Evolutionary conservation across 768 basidiomycete species (phyloP).

Genomic region (Porphyrellus cyaneotinctus): DNA sequence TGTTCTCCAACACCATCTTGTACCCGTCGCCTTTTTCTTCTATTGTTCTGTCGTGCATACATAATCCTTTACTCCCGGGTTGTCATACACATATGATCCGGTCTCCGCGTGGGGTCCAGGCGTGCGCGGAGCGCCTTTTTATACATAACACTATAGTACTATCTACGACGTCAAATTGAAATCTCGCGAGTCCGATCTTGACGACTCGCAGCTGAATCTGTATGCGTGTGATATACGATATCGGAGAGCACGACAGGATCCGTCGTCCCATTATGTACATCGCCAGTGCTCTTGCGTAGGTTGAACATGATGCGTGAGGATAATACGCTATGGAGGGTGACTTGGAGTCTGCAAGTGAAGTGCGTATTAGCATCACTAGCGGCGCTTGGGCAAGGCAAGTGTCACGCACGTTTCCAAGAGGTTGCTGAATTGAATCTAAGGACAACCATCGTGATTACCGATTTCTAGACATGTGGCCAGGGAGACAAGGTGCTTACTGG

Average conservation of each 20-base stretch:
- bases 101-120: no score
- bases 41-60: no score
- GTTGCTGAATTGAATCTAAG: slow-evolving; percentile 2
- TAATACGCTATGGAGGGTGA: neutral
- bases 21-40: no score
- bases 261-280: neutral
- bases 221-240: neutral
- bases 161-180: no score
- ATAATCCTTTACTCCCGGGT: no score
- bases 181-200: no score
- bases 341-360: slow-evolving; percentile 1
- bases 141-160: no score
- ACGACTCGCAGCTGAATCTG: neutral
- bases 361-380: neutral
- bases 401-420: slow-evolving; percentile 5
- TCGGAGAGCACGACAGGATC: neutral
- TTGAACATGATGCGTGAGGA: slow-evolving; percentile 14
- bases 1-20: no score
- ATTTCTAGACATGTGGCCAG: neutral
- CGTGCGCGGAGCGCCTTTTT: no score
- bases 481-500: slow-evolving; percentile 2
- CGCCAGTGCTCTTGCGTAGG: neutral
- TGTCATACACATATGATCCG: no score
- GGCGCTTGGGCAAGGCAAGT: neutral
- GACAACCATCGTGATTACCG: neutral